Evolutionary conservation across 352 stramenopile species (phyloP).

Genomic region (Globisporangium carolinianum): DNA sequence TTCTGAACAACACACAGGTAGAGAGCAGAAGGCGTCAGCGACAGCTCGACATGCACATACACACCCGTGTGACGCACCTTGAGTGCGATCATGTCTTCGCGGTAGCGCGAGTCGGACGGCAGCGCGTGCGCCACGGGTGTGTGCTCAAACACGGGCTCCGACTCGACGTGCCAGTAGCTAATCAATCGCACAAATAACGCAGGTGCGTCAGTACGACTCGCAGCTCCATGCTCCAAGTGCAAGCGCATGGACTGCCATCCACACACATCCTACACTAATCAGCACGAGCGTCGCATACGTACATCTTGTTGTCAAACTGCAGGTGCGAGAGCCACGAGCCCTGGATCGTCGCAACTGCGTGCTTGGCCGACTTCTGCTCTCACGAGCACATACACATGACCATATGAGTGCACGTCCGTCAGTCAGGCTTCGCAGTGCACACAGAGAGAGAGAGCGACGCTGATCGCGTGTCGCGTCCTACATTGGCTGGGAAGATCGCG

Average conservation of each 20-base stretch:
- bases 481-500: constrained; percentile 47
- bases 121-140: constrained; percentile 31
- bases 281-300: constrained; percentile 2
- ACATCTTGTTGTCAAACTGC: constrained; percentile 61
- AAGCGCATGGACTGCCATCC: background rate
- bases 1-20: constrained; percentile 15
- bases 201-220: too few species aligned
- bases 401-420: background rate
- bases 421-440: background rate
- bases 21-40: background rate
- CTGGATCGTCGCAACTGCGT: constrained; percentile 30
- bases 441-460: too few species aligned
- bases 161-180: constrained; percentile 70
- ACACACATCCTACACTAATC: background rate
- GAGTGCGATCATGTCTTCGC: constrained; percentile 54
- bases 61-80: constrained; percentile 19
- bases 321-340: constrained; percentile 71
- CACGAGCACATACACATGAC: background rate
- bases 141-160: constrained; percentile 55
- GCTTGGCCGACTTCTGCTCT: constrained; percentile 37
- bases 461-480: constrained; percentile 1
- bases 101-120: constrained; percentile 53
- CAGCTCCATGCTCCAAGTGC: background rate
- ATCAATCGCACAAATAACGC: too few species aligned
- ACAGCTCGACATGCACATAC: background rate